Percentiles rank a stretch among this genome's conserved stretches.
phyloP scores from a whole-genome alignment of 2,329 filamentous ascomycete species.

The Sporothrix schenckii region DNA sequence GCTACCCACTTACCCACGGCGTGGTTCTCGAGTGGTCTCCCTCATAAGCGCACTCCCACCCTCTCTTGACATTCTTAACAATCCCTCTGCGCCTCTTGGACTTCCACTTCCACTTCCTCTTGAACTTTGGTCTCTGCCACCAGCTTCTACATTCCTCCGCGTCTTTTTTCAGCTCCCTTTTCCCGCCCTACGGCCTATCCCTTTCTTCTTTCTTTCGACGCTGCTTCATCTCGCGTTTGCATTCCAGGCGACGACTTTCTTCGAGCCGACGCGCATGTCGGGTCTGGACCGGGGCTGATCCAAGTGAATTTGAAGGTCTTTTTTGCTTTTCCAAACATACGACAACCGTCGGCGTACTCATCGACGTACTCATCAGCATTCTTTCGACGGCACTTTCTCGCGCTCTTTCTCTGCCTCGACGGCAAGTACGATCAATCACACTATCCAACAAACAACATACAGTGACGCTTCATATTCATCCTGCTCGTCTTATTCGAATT shows the following conservation, averaged over 20 bases:
- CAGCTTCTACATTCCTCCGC: constrained; percentile 24
- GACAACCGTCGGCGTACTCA: neutral
- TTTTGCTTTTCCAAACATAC: neutral
- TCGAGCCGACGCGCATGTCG: constrained; percentile 27
- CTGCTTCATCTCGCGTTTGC: constrained; percentile 22
- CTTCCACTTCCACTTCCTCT: constrained; percentile 20
- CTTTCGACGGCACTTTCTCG: neutral
- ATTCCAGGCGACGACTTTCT: constrained; percentile 25
- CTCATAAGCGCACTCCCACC: constrained; percentile 26
- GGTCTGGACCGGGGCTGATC: neutral
- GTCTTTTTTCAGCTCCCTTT: constrained; percentile 17
- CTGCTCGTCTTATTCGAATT: neutral
- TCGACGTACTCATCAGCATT: neutral
- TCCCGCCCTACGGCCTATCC: neutral
- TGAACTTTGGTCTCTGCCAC: constrained; percentile 24
- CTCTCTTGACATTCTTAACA: constrained; percentile 23
- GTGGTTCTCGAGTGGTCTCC: constrained; percentile 21
- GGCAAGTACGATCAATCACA: neutral
- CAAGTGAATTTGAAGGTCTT: neutral
- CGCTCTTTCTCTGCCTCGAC: neutral
- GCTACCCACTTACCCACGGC: neutral
- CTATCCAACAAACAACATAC: neutral
- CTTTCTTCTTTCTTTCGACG: constrained; percentile 11
- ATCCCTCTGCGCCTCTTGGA: constrained; percentile 26
- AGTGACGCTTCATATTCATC: too few species aligned